Evolutionary conservation across 768 basidiomycete species (phyloP).

Genomic region (Fomitopsis serialis): DNA sequence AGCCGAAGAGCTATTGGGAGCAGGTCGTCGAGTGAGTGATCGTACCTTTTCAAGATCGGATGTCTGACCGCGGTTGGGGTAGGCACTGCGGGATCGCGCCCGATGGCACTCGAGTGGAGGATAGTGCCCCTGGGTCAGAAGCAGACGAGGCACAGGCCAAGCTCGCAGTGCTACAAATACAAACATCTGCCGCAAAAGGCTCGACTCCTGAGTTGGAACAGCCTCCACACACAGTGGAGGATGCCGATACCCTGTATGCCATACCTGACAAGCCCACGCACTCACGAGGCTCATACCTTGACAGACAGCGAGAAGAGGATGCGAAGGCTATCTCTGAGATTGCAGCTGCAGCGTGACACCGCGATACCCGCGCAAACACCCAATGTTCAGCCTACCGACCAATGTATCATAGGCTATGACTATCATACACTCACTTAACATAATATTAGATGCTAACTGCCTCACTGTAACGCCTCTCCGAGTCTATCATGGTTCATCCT

Average conservation of each 20-base stretch:
- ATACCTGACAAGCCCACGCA: not conserved
- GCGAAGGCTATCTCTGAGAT: not conserved
- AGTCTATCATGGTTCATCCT: no score
- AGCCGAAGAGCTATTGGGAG: slow-evolving; percentile 72
- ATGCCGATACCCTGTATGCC: not conserved
- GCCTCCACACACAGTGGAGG: not conserved
- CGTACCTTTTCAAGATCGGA: not conserved
- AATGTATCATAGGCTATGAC: no score
- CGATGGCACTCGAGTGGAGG: slow-evolving; percentile 23
- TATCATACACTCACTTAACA: no score
- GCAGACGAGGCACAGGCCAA: not conserved
- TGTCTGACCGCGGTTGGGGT: not conserved
- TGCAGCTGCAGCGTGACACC: not conserved
- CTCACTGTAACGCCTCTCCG: no score
- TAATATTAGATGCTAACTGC: no score
- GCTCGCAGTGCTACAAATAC: no score
- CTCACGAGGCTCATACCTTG: not conserved
- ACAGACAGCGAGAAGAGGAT: slow-evolving; percentile 1
- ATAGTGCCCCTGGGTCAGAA: not conserved
- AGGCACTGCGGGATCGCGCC: slow-evolving; percentile 26
- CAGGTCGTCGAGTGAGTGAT: slow-evolving; percentile 59
- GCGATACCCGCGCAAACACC: no score
- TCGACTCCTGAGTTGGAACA: no score
- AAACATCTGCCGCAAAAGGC: no score
- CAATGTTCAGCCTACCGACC: no score